Evolutionary conservation across 2,329 filamentous ascomycete species (phyloP).

Genomic region (Escovopsis sp.): DNA sequence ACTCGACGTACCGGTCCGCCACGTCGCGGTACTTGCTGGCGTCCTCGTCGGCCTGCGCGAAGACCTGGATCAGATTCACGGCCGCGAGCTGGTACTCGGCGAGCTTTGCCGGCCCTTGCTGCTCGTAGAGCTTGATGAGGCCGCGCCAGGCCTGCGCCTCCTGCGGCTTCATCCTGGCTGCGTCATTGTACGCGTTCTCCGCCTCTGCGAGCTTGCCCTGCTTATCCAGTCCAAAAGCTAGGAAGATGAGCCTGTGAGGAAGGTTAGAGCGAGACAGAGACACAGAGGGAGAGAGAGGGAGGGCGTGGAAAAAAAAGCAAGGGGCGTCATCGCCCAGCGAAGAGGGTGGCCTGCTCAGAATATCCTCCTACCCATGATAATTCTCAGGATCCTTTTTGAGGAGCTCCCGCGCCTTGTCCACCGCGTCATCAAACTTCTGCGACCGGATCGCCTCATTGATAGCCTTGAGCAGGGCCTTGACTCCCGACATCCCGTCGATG

Average conservation of each 20-base stretch:
- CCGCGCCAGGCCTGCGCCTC: slow-evolving; percentile 88
- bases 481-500: slow-evolving; percentile 33
- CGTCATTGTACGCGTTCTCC: slow-evolving; percentile 59
- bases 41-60: slow-evolving; percentile 44
- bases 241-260: slow-evolving; percentile 53
- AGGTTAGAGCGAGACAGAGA: too few species aligned
- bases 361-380: slow-evolving; percentile 54
- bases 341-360: too few species aligned
- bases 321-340: not conserved
- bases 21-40: slow-evolving; percentile 49
- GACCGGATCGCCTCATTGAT: slow-evolving; percentile 65
- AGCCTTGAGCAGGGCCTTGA: slow-evolving; percentile 66
- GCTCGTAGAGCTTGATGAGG: slow-evolving; percentile 71
- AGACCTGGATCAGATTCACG: slow-evolving; percentile 59
- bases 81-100: slow-evolving; percentile 60
- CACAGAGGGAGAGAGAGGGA: not conserved
- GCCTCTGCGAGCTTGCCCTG: slow-evolving; percentile 55
- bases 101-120: slow-evolving; percentile 53
- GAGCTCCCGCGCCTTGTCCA: slow-evolving; percentile 51
- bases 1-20: slow-evolving; percentile 65
- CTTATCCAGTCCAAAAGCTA: slow-evolving; percentile 74
- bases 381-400: slow-evolving; percentile 59
- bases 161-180: slow-evolving; percentile 53
- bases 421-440: slow-evolving; percentile 64
- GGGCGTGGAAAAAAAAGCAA: too few species aligned